Evolutionary conservation across 169 alveolate species (phyloP).

Genomic region (Plasmodium inui): DNA sequence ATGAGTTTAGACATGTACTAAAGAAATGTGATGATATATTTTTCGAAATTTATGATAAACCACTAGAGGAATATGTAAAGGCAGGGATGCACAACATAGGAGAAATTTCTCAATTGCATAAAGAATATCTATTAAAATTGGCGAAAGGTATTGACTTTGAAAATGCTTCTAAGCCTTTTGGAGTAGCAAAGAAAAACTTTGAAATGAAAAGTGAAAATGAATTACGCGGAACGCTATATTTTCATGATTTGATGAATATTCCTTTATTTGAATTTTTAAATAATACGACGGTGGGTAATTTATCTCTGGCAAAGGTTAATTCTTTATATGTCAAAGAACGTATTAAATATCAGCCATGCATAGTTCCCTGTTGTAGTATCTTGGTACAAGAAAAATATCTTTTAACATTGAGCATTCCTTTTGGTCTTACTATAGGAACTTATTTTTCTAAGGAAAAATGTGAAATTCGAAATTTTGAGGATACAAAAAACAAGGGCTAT

Average conservation of each 20-base stretch:
- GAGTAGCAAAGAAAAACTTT: neutral
- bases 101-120: neutral
- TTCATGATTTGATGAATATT: neutral
- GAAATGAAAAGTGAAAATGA: neutral
- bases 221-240: neutral
- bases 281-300: neutral
- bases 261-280: constrained; percentile 4
- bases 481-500: neutral
- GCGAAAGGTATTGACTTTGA: constrained; percentile 16
- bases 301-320: neutral
- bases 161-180: constrained; percentile 13
- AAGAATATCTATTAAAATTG: constrained; percentile 15
- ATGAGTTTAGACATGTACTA: constrained; percentile 1
- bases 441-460: neutral
- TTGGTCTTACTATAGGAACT: neutral
- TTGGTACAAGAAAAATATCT: neutral
- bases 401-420: neutral
- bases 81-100: neutral
- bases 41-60: neutral
- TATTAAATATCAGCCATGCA: constrained; percentile 1
- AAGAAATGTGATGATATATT: neutral
- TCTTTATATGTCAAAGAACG: neutral
- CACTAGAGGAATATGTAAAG: neutral
- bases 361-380: neutral
- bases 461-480: constrained; percentile 13